phyloP scores from a whole-genome alignment of 192 early-diverging fungal genomes.

The Cetraspora pellucida region DNA sequence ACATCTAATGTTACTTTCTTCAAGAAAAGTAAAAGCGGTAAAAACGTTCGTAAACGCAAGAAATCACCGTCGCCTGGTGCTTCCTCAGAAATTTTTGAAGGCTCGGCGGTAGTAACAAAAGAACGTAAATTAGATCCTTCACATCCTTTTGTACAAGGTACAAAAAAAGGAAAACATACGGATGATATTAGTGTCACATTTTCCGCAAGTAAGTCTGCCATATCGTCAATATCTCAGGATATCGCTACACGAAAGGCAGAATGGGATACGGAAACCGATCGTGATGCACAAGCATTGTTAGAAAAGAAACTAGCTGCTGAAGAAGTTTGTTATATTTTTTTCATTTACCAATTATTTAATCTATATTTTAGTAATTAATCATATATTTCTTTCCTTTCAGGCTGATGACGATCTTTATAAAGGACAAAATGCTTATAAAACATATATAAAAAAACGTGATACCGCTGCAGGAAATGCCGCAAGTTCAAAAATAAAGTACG shows the following conservation, averaged over 20 bases:
- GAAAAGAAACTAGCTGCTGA: conserved; percentile 49
- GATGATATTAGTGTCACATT: conserved; percentile 42
- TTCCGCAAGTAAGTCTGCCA: conserved; percentile 42
- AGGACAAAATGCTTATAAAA: conserved; percentile 68
- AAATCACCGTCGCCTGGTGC: conserved; percentile 25
- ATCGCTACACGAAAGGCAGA: conserved; percentile 41
- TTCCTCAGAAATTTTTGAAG: conserved; percentile 44
- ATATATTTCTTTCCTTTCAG: conserved; percentile 2
- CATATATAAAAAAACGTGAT: conserved; percentile 59
- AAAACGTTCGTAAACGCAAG: conserved; percentile 60
- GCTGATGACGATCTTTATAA: conserved; percentile 63
- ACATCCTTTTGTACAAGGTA: conserved; percentile 50
- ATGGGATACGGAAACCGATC: conserved; percentile 50
- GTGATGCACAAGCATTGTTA: conserved; percentile 45
- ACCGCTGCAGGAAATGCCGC: conserved; percentile 45
- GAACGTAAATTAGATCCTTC: conserved; percentile 39
- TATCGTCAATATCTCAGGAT: conserved; percentile 40
- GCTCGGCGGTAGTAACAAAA: conserved; percentile 41
- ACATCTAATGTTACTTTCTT: conserved; percentile 52
- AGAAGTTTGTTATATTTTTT: conserved; percentile 34
- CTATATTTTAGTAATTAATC: neutral
- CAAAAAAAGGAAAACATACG: conserved; percentile 42
- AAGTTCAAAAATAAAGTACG: conserved; percentile 56
- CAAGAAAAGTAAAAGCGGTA: conserved; percentile 49
- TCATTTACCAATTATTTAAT: neutral